Percentiles rank a stretch among this genome's conserved stretches.
Evolutionary conservation across 768 basidiomycete species (phyloP).

Genomic region (Rhodotorula diobovata): DNA sequence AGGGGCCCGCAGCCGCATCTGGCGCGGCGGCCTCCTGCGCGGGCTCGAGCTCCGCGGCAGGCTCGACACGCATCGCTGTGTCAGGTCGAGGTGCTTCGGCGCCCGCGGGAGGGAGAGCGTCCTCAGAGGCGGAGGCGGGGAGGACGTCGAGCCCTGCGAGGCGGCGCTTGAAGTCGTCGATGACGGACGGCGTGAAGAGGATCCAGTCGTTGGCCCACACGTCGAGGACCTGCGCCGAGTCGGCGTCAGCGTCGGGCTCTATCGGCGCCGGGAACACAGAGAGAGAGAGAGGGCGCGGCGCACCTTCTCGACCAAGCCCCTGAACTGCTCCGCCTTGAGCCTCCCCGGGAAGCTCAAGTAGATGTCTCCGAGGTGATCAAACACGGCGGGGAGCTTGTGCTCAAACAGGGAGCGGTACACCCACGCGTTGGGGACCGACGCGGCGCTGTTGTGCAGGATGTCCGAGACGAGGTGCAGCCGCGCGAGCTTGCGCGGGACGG

Average conservation of each 20-base stretch:
- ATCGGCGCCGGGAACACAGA: not conserved
- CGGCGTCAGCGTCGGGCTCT: not conserved
- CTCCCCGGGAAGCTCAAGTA: slow-evolving; percentile 93
- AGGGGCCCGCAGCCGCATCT: not conserved
- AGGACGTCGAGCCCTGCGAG: slow-evolving; percentile 31
- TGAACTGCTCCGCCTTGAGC: slow-evolving; percentile 94
- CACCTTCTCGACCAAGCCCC: slow-evolving; percentile 68
- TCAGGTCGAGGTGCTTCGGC: not conserved
- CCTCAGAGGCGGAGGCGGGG: not conserved
- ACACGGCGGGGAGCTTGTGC: slow-evolving; percentile 80
- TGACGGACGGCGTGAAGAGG: slow-evolving; percentile 73
- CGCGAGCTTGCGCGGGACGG: slow-evolving; percentile 95
- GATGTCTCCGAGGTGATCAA: slow-evolving; percentile 89
- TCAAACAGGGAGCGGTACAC: slow-evolving; percentile 95
- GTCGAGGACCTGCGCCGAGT: slow-evolving; percentile 62
- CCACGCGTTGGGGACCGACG: slow-evolving; percentile 91
- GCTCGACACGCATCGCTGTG: not conserved
- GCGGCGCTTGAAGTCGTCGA: slow-evolving; percentile 53
- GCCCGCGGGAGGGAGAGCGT: not conserved
- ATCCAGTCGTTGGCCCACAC: slow-evolving; percentile 96
- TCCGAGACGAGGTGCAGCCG: slow-evolving; percentile 94
- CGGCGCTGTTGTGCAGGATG: slow-evolving; percentile 89
- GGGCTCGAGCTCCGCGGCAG: not conserved
- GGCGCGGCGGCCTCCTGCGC: too few species aligned
- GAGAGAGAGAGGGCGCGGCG: not conserved